Conservation (phyloP, 257 asterid genomes). For the Fraxinus cuspidata region DNA sequence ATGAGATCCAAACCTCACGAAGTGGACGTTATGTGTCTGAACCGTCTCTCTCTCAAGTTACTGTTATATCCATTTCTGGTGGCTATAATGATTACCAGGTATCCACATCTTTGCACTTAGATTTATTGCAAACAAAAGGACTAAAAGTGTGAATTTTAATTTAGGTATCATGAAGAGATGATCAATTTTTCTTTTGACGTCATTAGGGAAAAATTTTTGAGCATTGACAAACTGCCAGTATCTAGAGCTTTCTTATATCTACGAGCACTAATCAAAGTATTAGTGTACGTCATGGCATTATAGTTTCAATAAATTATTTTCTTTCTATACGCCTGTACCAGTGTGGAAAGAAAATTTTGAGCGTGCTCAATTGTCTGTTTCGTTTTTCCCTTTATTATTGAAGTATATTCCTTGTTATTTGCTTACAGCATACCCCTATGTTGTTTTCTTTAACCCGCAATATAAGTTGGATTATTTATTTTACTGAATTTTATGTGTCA, state of each 20-base stretch:
- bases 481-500: not conserved
- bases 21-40: constrained; percentile 57
- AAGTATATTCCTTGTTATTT: not conserved
- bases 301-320: constrained; percentile 2
- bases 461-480: not conserved
- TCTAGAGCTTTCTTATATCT: constrained; percentile 14
- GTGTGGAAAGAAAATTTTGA: not conserved
- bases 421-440: not conserved
- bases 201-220: not conserved
- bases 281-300: constrained; percentile 3
- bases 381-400: not conserved
- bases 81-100: constrained; percentile 99
- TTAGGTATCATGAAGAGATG: constrained; percentile 5
- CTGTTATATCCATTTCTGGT: constrained; percentile 83
- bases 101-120: constrained; percentile 25
- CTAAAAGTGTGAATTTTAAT: constrained; percentile 22
- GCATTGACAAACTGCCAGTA: constrained; percentile 4
- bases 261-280: constrained; percentile 8
- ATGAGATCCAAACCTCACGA: constrained; percentile 60
- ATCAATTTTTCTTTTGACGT: constrained; percentile 9
- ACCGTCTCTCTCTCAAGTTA: constrained; percentile 71
- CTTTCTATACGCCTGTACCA: constrained; percentile 4
- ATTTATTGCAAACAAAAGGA: constrained; percentile 7
- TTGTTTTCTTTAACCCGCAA: not conserved
- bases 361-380: not conserved